Evolutionary conservation across 306 rosid species (phyloP).

Genomic region (Spatholobus suberectus): DNA sequence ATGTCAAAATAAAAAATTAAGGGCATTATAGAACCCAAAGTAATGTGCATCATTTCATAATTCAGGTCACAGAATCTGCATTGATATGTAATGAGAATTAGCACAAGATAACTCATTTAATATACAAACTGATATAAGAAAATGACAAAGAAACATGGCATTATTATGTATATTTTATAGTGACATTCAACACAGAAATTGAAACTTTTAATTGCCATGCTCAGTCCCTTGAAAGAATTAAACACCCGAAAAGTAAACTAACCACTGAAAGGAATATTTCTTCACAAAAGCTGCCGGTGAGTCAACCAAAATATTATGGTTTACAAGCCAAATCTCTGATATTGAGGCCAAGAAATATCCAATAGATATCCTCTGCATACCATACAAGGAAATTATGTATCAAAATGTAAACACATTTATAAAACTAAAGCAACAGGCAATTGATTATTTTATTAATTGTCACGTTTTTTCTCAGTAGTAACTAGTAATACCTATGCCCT

Average conservation of each 20-base stretch:
- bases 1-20: slow-evolving; percentile 9
- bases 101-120: neutral
- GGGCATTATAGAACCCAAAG: slow-evolving; percentile 18
- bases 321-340: slow-evolving; percentile 79
- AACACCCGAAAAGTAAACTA: slow-evolving; percentile 46
- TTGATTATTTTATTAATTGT: slow-evolving; percentile 11
- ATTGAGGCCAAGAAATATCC: slow-evolving; percentile 78
- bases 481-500: neutral
- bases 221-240: slow-evolving; percentile 24
- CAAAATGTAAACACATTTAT: neutral
- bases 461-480: neutral
- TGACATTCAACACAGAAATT: neutral
- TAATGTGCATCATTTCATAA: slow-evolving; percentile 28
- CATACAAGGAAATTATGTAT: slow-evolving; percentile 26
- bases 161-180: slow-evolving; percentile 4
- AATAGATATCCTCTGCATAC: slow-evolving; percentile 77
- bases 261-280: slow-evolving; percentile 85
- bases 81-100: slow-evolving; percentile 3
- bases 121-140: slow-evolving; percentile 29
- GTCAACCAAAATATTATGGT: slow-evolving; percentile 53
- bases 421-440: slow-evolving; percentile 37
- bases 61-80: slow-evolving; percentile 9
- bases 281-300: slow-evolving; percentile 58
- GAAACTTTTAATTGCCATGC: slow-evolving; percentile 10
- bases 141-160: slow-evolving; percentile 11